Conservation (phyloP, 768 basidiomycete genomes). For the Tylopilus vinaceipallidus region DNA sequence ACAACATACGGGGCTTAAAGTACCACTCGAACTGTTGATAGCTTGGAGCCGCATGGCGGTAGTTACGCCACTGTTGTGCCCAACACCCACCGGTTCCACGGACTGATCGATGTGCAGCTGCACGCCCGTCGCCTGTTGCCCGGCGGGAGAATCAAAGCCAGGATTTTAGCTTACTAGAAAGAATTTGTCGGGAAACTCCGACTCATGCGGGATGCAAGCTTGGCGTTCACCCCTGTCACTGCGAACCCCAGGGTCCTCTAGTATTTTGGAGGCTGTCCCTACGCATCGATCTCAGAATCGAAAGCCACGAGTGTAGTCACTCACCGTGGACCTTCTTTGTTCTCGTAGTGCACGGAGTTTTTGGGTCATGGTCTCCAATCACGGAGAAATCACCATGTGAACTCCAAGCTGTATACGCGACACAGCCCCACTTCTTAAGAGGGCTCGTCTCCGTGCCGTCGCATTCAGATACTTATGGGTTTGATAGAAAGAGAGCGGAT, state of each 20-base stretch:
- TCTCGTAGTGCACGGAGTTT: too few species aligned
- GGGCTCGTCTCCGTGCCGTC: too few species aligned
- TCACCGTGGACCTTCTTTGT: slow-evolving; percentile 1
- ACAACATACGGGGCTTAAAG: neutral
- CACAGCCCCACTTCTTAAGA: neutral
- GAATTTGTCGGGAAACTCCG: slow-evolving; percentile 2
- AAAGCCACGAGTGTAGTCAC: slow-evolving; percentile 5
- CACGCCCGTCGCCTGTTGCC: neutral
- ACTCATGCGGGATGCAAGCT: neutral
- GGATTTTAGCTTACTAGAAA: neutral
- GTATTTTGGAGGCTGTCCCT: neutral
- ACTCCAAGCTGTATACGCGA: neutral
- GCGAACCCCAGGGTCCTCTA: slow-evolving; percentile 10
- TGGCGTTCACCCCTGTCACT: slow-evolving; percentile 1
- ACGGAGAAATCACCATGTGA: slow-evolving; percentile 6
- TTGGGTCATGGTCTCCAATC: slow-evolving; percentile 14
- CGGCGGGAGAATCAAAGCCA: neutral
- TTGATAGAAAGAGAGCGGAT: slow-evolving; percentile 3
- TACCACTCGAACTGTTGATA: neutral
- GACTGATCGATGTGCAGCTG: slow-evolving; percentile 4
- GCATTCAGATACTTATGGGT: too few species aligned
- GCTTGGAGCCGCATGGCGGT: neutral
- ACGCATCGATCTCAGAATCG: slow-evolving; percentile 11
- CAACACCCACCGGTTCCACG: neutral
- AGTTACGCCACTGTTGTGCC: neutral